Base-by-base conservation (phyloP, 495 filamentous ascomycete genomes). In the Recurvomyces mirabilis region DNA sequence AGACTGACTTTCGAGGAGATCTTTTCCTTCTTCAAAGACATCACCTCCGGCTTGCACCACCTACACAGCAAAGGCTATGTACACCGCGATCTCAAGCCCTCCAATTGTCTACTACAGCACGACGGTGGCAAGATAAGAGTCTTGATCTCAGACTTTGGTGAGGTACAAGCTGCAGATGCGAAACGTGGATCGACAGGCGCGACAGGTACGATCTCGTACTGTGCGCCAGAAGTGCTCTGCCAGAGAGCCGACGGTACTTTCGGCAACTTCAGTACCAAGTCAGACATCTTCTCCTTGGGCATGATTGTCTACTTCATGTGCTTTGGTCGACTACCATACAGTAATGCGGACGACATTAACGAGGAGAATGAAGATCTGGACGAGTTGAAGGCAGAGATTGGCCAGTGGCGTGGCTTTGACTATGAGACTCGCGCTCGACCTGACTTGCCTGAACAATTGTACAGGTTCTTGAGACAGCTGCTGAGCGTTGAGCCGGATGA, bases 281-380 rank as follows among this genome's bases (percentile, higher is more conserved):
- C 87, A 0, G 91, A 98, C 59, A 82, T 98, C 10, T 98, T 98
- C 64, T 94, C 87, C 3, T 62, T 98, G 0, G 91, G 91, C 25
- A 94, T 98, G 91, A 95, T 96, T 33, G 73, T 98, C 3, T 93
- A 96, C 61, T 96, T 96, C 52, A 77, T 96, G 65, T 96, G 93
- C 59, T 98, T 96, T 59, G 84, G 83, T 0, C 72, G 83, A 6
- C 73, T 96, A 2, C 91, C 91, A 1, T 98, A 96, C 56, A 66
- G 54, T 19, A 81, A 79, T 56, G 89, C 87, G 24, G 87, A 95
- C 53, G 65, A 78, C 17, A 69, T 93, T 28, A 73, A 93, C 47
- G 91, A 98, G 61, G 93, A 96, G 53, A 74, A 83, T 35, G 93
- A 96, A 56, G 88, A 98, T 47, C 70, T 95, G n/a, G 87, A 94